A percentile compares a stretch with the other conserved stretches of the same genome.
These are phyloP conservation scores for Penicillium sp. DNA, from an alignment of 2,329 filamentous ascomycete genomes.

Conservation along the genomic window DNA sequence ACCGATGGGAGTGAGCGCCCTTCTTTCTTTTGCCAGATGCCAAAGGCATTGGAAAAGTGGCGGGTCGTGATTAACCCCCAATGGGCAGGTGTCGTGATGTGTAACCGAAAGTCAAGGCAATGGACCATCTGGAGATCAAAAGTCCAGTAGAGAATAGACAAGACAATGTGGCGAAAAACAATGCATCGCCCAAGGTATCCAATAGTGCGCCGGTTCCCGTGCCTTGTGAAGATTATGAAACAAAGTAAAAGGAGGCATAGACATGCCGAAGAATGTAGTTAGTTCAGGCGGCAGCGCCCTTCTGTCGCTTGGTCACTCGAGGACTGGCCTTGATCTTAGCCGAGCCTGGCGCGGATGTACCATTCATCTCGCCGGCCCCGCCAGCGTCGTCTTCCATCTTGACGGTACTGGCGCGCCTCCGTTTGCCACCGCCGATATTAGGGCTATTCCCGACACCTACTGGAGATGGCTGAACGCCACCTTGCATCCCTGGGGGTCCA, in stretches of 20 bases:
- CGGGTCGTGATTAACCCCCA: conserved; percentile 16
- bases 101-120: conserved; percentile 12
- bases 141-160: conserved; percentile 11
- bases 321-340: conserved; percentile 46
- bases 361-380: conserved; percentile 50
- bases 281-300: conserved; percentile 34
- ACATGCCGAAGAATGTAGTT: neutral
- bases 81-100: conserved; percentile 15
- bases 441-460: conserved; percentile 59
- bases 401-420: conserved; percentile 54
- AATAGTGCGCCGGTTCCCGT: conserved; percentile 28
- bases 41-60: conserved; percentile 1
- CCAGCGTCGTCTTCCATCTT: conserved; percentile 50
- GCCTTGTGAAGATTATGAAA: conserved; percentile 19
- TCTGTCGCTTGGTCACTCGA: conserved; percentile 45
- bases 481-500: conserved; percentile 51
- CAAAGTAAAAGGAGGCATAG: neutral
- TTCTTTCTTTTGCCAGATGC: conserved; percentile 1
- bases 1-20: conserved; percentile 12
- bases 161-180: conserved; percentile 11
- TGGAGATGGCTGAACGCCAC: conserved; percentile 49
- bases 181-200: conserved; percentile 25
- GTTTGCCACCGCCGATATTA: conserved; percentile 52
- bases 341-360: conserved; percentile 30
- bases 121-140: conserved; percentile 8